Percentiles rank a stretch among this genome's conserved stretches.
Conservation (phyloP, 1,139 yeast species). For the Sugiyamaella paludigena region DNA sequence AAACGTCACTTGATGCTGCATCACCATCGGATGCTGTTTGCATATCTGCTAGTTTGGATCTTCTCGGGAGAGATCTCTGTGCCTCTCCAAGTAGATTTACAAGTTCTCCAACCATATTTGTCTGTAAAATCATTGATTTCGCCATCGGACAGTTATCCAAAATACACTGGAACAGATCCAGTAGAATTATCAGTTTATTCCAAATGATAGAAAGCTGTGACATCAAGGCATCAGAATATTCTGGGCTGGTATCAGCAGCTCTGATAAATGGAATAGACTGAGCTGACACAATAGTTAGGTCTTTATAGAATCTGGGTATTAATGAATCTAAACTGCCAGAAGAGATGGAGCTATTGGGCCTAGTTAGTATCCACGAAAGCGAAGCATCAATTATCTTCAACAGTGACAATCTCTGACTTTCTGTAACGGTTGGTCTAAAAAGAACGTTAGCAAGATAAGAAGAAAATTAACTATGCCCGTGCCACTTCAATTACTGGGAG, state of each 20-base stretch:
- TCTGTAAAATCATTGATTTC: slow-evolving; percentile 4
- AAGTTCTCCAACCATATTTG: slow-evolving; percentile 16
- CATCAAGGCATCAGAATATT: slow-evolving; percentile 15
- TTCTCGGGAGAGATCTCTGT: slow-evolving; percentile 29
- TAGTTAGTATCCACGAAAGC: slow-evolving; percentile 7
- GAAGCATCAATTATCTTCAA: slow-evolving; percentile 29
- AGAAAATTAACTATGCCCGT: no score
- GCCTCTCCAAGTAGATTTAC: slow-evolving; percentile 28
- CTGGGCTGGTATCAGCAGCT: slow-evolving; percentile 17
- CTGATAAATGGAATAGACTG: slow-evolving; percentile 21
- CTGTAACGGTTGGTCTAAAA: slow-evolving; percentile 3
- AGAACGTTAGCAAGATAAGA: background rate
- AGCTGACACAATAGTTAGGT: slow-evolving; percentile 6
- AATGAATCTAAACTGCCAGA: slow-evolving; percentile 5
- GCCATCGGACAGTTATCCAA: slow-evolving; percentile 14
- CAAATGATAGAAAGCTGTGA: slow-evolving; percentile 18
- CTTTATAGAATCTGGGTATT: slow-evolving; percentile 9
- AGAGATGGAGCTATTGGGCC: background rate
- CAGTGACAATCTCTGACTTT: slow-evolving; percentile 23
- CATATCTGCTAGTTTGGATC: slow-evolving; percentile 28
- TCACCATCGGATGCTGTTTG: slow-evolving; percentile 5
- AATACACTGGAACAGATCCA: slow-evolving; percentile 21
- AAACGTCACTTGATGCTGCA: slow-evolving; percentile 12
- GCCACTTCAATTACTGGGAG: no score
- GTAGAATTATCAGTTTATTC: slow-evolving; percentile 20